Conservation (phyloP, 2,329 filamentous ascomycete genomes). For the Aureobasidium sp. region DNA sequence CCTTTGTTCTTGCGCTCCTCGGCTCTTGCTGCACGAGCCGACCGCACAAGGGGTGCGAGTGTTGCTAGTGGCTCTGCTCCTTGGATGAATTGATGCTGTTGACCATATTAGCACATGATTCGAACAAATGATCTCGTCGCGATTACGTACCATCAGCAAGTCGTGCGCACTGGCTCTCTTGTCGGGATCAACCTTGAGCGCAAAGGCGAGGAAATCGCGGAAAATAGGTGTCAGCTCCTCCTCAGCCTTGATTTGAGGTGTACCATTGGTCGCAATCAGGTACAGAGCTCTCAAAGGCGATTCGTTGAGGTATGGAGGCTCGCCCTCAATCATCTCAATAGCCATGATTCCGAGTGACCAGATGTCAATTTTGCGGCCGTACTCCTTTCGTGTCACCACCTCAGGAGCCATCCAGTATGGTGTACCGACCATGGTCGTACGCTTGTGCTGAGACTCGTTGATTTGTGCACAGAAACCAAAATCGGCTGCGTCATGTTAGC, state of each 20-base stretch:
- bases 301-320: conserved; percentile 93
- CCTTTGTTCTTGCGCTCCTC: conserved; percentile 56
- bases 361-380: conserved; percentile 96
- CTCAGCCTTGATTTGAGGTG: conserved; percentile 89
- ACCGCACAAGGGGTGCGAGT: conserved; percentile 76
- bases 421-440: conserved; percentile 97
- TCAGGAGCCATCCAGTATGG: conserved; percentile 99
- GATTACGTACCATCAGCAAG: conserved; percentile 67
- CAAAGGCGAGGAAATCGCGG: conserved; percentile 84
- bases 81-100: conserved; percentile 41
- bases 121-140: neutral
- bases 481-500: conserved; percentile 54
- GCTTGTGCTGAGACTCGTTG: conserved; percentile 93
- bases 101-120: conserved; percentile 16
- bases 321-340: conserved; percentile 99
- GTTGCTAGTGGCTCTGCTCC: conserved; percentile 50
- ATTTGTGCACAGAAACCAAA: conserved; percentile 99
- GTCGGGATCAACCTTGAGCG: conserved; percentile 92
- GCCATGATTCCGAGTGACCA: conserved; percentile 99
- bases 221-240: conserved; percentile 73
- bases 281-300: conserved; percentile 87
- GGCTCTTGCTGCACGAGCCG: conserved; percentile 74
- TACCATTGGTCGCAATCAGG: conserved; percentile 94
- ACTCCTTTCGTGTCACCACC: conserved; percentile 94
- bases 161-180: conserved; percentile 94